Evolutionary conservation across 148 eudicot genomes (phyloP), one percentile per base, ranked within the genome.

Genomic region (Rhododendron kiyosumense): DNA sequence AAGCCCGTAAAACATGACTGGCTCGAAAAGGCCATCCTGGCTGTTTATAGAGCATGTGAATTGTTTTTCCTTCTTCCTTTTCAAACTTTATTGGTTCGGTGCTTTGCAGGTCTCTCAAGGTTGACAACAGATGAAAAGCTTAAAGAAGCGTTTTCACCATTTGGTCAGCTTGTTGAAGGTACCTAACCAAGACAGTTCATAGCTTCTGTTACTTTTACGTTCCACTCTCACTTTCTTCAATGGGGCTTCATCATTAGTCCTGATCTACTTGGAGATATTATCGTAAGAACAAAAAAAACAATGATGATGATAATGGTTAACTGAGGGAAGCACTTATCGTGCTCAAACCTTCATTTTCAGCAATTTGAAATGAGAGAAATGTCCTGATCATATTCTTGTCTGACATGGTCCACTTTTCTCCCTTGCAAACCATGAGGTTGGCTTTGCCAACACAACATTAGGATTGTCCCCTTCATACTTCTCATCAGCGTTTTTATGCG

Each of bases 61-160:
- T 24, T 69, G 20, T 15, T 87, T 49, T 30, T 24, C 65, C 26
- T 24, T 30, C 26, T 30, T 30, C 38, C 14, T 75, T 87, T 75
- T 74, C 81, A 15, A 75, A 17, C n/a, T 38, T 79, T 0, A 15
- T 15, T 79, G 38, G 34, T 26, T 45, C 1, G 30, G 28, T 82
- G 63, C 83, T 32, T 15, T 90, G 38, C 92, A 96, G 99, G 99
- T 36, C 95, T 97, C 87, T 93, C 94, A 85, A 93, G 96, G 86
- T 86, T 82, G 83, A 97, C 99, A n/a, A 94, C 94, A 5, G 98
- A 97, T 86, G 98, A 94, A 81, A 94, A 91, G 85, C 96, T 97
- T 46, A 89, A 45, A 90, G 94, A 97, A 87, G 93, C 96, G 71
- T 97, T 97, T 91, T 88, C 91, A 82, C 84, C 94, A 13, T 97